These are phyloP conservation scores for Yamadazyma phyllophila DNA, from an alignment of 805 yeast genomes.

Conservation along the genomic window DNA sequence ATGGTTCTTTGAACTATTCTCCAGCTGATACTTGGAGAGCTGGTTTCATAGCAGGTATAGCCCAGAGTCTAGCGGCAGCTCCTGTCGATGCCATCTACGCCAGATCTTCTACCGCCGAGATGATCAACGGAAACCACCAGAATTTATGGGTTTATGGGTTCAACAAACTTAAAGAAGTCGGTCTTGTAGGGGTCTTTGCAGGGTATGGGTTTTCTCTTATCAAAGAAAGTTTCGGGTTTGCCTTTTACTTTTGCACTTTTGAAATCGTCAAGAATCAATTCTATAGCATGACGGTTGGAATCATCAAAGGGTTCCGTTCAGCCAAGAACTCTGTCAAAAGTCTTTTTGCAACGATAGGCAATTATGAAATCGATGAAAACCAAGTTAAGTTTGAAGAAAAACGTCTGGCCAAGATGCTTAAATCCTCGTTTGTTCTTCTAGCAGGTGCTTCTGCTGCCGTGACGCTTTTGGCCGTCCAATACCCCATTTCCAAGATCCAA, in stretches of 20 bases:
- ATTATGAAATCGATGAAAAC: constrained; percentile 20
- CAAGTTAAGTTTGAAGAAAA: constrained; percentile 29
- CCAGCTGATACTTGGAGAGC: constrained; percentile 66
- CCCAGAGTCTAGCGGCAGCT: constrained; percentile 88
- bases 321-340: constrained; percentile 28
- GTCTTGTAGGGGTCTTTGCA: constrained; percentile 82
- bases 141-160: constrained; percentile 77
- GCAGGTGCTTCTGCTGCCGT: constrained; percentile 91
- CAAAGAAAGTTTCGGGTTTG: constrained; percentile 83
- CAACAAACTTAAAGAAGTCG: constrained; percentile 67
- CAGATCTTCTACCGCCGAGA: constrained; percentile 72
- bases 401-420: constrained; percentile 49
- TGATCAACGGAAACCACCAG: constrained; percentile 62
- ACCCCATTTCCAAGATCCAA: constrained; percentile 79
- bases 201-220: constrained; percentile 77
- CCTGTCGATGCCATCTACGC: constrained; percentile 91
- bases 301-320: constrained; percentile 43
- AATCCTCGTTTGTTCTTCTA: constrained; percentile 65
- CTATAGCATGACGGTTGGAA: constrained; percentile 45
- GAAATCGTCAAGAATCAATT: constrained; percentile 75
- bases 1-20: constrained; percentile 18
- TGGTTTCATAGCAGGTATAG: constrained; percentile 82
- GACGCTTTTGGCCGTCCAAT: constrained; percentile 72
- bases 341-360: constrained; percentile 15
- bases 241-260: constrained; percentile 76